phyloP scores from a whole-genome alignment of 179 eudicot genomes.

The Drosera spatulata region DNA sequence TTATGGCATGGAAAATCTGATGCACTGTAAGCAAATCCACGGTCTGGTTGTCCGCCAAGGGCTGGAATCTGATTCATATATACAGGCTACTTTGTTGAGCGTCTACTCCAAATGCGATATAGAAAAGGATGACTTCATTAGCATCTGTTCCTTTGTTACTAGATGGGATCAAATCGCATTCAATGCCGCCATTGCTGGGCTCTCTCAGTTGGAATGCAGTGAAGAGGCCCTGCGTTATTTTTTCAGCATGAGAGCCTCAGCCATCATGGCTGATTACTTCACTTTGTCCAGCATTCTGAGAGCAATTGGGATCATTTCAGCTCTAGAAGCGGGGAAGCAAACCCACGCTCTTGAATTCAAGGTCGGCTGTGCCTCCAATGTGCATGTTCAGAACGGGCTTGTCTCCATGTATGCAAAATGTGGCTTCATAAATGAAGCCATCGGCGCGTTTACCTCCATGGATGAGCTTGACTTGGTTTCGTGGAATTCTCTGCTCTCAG shows the following conservation, averaged over 20 bases:
- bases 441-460: conserved; percentile 33
- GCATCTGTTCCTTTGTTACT: conserved; percentile 21
- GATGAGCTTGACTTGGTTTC: conserved; percentile 32
- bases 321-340: conserved; percentile 41
- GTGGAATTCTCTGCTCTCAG: conserved; percentile 52
- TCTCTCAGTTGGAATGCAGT: conserved; percentile 32
- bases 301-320: conserved; percentile 25
- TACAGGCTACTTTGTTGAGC: conserved; percentile 34
- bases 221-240: conserved; percentile 30
- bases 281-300: conserved; percentile 37
- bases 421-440: conserved; percentile 35
- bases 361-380: conserved; percentile 21
- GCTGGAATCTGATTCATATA: conserved; percentile 22
- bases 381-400: conserved; percentile 40
- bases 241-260: conserved; percentile 35
- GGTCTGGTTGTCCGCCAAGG: conserved; percentile 28
- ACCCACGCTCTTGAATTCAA: conserved; percentile 35
- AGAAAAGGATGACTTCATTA: conserved; percentile 27
- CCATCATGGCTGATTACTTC: conserved; percentile 26
- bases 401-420: conserved; percentile 62
- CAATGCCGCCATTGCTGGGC: conserved; percentile 51
- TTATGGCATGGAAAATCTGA: conserved; percentile 27
- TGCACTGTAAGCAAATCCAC: conserved; percentile 46
- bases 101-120: conserved; percentile 37
- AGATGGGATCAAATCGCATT: conserved; percentile 47